phyloP scores from a whole-genome alignment of 2,329 filamentous ascomycete genomes.

The Boeremia exigua region DNA sequence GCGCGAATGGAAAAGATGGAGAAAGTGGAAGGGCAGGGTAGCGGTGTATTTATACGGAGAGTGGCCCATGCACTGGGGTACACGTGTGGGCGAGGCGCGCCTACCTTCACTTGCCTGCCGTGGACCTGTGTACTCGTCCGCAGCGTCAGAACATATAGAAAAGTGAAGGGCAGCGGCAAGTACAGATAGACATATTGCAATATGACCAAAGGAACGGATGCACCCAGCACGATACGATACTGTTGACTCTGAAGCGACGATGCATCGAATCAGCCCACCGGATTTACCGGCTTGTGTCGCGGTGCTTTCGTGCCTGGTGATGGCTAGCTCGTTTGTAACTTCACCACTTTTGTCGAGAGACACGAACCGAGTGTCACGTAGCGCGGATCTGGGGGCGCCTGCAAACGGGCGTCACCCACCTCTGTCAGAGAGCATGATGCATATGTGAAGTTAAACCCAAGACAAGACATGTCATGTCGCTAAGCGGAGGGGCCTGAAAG shows the following conservation, averaged over 20 bases:
- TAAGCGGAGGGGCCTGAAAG: no score
- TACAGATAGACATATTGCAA: background rate
- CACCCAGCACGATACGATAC: background rate
- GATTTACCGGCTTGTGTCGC: slow-evolving; percentile 4
- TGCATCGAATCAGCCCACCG: background rate
- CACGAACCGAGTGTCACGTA: slow-evolving; percentile 9
- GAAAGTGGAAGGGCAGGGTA: background rate
- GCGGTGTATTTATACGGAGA: slow-evolving; percentile 12
- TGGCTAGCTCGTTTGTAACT: slow-evolving; percentile 1
- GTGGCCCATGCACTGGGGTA: slow-evolving; percentile 2
- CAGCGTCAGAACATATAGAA: background rate
- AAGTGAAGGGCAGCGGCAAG: background rate
- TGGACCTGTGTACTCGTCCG: background rate
- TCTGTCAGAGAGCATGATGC: background rate
- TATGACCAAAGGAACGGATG: background rate
- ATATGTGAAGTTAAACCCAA: no score
- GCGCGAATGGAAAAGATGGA: slow-evolving; percentile 16
- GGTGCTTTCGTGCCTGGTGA: background rate
- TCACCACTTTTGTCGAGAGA: background rate
- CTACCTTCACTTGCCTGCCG: slow-evolving; percentile 11
- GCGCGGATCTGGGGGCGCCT: slow-evolving; percentile 5
- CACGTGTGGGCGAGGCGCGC: slow-evolving; percentile 7
- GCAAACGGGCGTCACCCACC: background rate
- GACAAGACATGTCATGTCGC: no score
- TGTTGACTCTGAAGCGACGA: background rate